These are phyloP conservation scores for Nowakowskiella sp. DNA, from an alignment of 192 early-diverging fungal species.

Conservation along the genomic window DNA sequence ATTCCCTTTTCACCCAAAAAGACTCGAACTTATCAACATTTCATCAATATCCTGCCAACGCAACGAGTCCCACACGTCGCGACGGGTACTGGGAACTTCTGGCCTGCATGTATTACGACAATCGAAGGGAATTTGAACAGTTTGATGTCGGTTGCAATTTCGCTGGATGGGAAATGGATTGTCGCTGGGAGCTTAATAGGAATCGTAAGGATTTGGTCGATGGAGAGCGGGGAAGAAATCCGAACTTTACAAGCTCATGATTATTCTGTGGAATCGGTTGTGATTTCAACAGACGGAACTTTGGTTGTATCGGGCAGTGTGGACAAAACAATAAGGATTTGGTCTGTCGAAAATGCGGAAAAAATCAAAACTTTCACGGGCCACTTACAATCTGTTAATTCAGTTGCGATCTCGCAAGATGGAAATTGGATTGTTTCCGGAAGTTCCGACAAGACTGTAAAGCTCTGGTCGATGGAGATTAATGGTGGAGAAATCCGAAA, in stretches of 20 bases:
- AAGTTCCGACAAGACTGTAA: slow-evolving; percentile 1
- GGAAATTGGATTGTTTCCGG: slow-evolving; percentile 1
- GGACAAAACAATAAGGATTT: background rate
- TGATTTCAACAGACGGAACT: background rate
- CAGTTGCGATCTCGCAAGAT: slow-evolving; percentile 6
- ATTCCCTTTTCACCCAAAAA: background rate
- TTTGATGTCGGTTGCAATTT: background rate
- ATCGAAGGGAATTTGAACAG: background rate
- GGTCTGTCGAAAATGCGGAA: background rate
- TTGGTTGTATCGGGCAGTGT: background rate
- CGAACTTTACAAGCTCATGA: background rate
- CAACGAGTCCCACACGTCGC: background rate
- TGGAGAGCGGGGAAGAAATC: background rate
- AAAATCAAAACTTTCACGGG: background rate
- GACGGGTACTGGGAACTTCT: background rate
- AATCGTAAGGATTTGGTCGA: background rate
- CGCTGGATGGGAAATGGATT: background rate
- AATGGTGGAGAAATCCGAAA: too few species aligned
- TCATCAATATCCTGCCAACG: background rate
- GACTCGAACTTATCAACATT: background rate
- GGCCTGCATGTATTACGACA: background rate
- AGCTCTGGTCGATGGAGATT: background rate
- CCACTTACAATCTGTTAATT: background rate
- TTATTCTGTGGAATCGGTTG: background rate
- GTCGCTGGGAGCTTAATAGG: background rate